A percentile compares a stretch with the other conserved stretches of the same genome.
Conservation (phyloP, 2,329 filamentous ascomycete genomes). For the Coleophoma crateriformis region DNA sequence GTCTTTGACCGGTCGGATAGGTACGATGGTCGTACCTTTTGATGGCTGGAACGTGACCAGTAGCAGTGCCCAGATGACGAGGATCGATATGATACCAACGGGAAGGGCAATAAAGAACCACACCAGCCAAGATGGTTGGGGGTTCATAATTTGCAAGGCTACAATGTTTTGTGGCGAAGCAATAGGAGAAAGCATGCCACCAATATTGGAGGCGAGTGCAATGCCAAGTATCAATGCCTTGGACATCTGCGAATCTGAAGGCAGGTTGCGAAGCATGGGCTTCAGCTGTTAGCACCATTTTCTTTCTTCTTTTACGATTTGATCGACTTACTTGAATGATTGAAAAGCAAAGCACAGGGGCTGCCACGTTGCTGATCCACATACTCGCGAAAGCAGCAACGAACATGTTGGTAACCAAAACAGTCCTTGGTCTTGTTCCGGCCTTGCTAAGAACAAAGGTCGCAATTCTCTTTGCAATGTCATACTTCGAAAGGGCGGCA, state of each 20-base stretch:
- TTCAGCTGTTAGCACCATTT: slow-evolving; percentile 27
- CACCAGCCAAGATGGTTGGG: slow-evolving; percentile 83
- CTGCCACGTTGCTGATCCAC: slow-evolving; percentile 98
- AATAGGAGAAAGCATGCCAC: slow-evolving; percentile 93
- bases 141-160: slow-evolving; percentile 91
- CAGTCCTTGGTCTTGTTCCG: slow-evolving; percentile 81
- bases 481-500: slow-evolving; percentile 92
- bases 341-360: slow-evolving; percentile 93
- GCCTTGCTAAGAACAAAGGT: slow-evolving; percentile 96
- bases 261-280: slow-evolving; percentile 91
- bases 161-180: slow-evolving; percentile 97
- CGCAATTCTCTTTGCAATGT: slow-evolving; percentile 95
- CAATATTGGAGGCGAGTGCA: slow-evolving; percentile 90
- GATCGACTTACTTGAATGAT: slow-evolving; percentile 73
- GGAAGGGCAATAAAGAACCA: slow-evolving; percentile 98
- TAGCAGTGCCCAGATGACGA: slow-evolving; percentile 84
- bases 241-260: slow-evolving; percentile 85
- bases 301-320: background rate
- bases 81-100: slow-evolving; percentile 81
- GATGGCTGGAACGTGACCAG: slow-evolving; percentile 82
- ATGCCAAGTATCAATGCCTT: slow-evolving; percentile 95
- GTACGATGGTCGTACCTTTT: slow-evolving; percentile 80
- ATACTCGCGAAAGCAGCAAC: slow-evolving; percentile 97
- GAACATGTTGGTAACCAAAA: slow-evolving; percentile 97
- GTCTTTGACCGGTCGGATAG: slow-evolving; percentile 86